Evolutionary conservation across 495 filamentous ascomycete species (phyloP).

Genomic region (Xylaria bambusicola): DNA sequence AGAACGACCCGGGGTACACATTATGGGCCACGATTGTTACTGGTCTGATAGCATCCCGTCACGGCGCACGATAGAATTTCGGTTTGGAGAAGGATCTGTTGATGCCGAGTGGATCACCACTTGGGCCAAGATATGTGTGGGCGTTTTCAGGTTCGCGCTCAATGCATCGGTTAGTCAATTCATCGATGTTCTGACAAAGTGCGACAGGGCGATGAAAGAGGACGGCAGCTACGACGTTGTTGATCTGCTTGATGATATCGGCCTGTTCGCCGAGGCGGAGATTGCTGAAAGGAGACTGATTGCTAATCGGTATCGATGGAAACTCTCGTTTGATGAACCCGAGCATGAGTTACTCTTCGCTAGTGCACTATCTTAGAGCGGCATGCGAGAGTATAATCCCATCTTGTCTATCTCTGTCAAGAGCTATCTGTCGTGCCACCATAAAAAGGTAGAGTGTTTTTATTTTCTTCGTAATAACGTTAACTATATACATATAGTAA

Average conservation of each 20-base stretch:
- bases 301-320: constrained; percentile 1
- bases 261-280: constrained; percentile 21
- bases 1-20: neutral
- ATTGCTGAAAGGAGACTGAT: constrained; percentile 18
- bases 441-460: no score
- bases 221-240: constrained; percentile 22
- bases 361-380: no score
- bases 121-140: constrained; percentile 39
- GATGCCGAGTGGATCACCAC: constrained; percentile 19
- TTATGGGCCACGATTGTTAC: neutral
- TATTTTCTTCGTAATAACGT: no score
- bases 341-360: neutral
- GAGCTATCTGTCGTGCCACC: no score
- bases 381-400: no score
- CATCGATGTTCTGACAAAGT: constrained; percentile 12
- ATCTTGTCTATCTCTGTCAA: no score
- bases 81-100: constrained; percentile 38
- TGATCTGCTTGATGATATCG: constrained; percentile 28
- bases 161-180: constrained; percentile 19
- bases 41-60: neutral
- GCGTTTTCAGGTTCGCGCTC: constrained; percentile 30
- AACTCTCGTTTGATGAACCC: constrained; percentile 6
- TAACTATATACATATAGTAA: no score
- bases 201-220: neutral
- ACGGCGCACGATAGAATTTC: neutral